Conservation (phyloP, 192 early-diverging fungal genomes). For the Dimargaris cristalligena region DNA sequence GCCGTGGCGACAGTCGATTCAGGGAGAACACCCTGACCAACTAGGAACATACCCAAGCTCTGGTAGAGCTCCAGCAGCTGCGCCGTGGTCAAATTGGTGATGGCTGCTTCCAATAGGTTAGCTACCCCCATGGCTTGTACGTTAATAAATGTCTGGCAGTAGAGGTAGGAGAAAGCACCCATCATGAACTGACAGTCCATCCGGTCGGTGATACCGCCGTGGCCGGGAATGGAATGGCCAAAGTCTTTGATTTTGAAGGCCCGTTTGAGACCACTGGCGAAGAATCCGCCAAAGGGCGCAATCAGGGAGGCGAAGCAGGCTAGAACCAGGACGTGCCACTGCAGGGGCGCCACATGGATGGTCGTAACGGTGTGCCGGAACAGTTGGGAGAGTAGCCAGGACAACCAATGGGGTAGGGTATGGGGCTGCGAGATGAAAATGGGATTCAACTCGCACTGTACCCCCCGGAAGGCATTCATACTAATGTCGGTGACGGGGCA, state of each 20-base stretch:
- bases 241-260: constrained; percentile 98
- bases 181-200: constrained; percentile 98
- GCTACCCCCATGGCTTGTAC: constrained; percentile 27
- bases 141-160: constrained; percentile 77
- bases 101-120: constrained; percentile 21
- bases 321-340: constrained; percentile 76
- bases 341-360: constrained; percentile 65
- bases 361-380: constrained; percentile 23
- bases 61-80: constrained; percentile 26
- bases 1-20: too few species aligned
- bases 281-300: constrained; percentile 96
- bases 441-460: constrained; percentile 38
- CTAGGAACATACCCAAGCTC: constrained; percentile 32
- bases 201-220: constrained; percentile 92
- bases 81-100: constrained; percentile 19
- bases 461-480: constrained; percentile 27
- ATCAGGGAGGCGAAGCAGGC: constrained; percentile 85
- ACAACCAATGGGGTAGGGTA: constrained; percentile 18
- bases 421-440: constrained; percentile 37
- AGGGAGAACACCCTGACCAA: neutral
- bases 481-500: constrained; percentile 43
- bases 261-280: constrained; percentile 89
- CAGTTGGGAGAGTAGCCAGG: constrained; percentile 12
- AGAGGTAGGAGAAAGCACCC: constrained; percentile 83
- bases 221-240: constrained; percentile 89